Evolutionary conservation across 345 rosid genomes (phyloP).

Genomic region (Salix suchowensis): DNA sequence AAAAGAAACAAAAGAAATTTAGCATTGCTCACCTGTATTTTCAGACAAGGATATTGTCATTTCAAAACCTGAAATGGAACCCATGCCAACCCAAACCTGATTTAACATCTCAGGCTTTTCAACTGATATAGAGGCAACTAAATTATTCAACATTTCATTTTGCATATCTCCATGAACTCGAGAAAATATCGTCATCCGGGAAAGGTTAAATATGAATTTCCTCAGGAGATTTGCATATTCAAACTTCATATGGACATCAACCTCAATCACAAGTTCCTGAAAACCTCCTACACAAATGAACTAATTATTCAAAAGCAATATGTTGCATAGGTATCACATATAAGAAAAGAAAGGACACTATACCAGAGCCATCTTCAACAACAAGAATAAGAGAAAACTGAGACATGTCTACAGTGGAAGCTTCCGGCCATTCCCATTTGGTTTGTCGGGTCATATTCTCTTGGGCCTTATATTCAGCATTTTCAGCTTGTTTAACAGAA

Average conservation of each 20-base stretch:
- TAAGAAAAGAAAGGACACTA: slow-evolving; percentile 16
- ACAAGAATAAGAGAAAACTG: slow-evolving; percentile 58
- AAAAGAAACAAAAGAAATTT: slow-evolving; percentile 3
- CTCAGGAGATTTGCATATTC: slow-evolving; percentile 35
- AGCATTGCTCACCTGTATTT: slow-evolving; percentile 48
- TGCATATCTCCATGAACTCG: slow-evolving; percentile 44
- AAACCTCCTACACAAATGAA: slow-evolving; percentile 45
- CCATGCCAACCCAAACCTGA: slow-evolving; percentile 63
- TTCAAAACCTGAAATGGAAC: slow-evolving; percentile 67
- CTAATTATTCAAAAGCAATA: slow-evolving; percentile 16
- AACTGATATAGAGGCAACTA: slow-evolving; percentile 45
- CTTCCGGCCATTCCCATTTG: slow-evolving; percentile 38
- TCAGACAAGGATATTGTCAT: slow-evolving; percentile 66
- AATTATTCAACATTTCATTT: slow-evolving; percentile 59
- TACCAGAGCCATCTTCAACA: slow-evolving; percentile 60
- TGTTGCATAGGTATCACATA: slow-evolving; percentile 7
- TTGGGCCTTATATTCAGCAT: slow-evolving; percentile 28
- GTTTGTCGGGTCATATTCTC: slow-evolving; percentile 33
- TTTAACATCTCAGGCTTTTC: slow-evolving; percentile 38
- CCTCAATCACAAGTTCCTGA: slow-evolving; percentile 55
- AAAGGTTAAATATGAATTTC: slow-evolving; percentile 52
- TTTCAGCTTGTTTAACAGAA: slow-evolving; percentile 25
- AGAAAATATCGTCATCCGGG: slow-evolving; percentile 60
- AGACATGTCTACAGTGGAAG: slow-evolving; percentile 41
- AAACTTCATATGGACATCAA: slow-evolving; percentile 51